Base-by-base conservation (phyloP, 2,329 filamentous ascomycete genomes). In the Metarhizium album region DNA sequence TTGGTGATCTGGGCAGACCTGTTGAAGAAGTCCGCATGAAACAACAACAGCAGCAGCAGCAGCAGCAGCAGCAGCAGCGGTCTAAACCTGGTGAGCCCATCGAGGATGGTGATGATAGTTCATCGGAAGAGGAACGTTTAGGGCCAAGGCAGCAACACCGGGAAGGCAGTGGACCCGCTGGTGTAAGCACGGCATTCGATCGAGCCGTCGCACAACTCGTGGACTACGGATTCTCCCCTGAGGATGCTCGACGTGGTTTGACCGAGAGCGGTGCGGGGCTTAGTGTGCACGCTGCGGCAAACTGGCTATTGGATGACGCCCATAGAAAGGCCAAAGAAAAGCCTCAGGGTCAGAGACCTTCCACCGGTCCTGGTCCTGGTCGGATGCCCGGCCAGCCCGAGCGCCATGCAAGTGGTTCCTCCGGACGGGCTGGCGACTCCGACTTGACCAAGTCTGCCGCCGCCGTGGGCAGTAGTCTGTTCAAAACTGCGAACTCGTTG, bases 401-500 rank as follows among this genome's bases (percentile, higher is more conserved):
- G 35, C 35, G 31, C 47, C 78, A 70, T 52, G 69, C 71, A 52
- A 81, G 31, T 8, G 45, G 29, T 40, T 38, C 24, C 7, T 47
- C 82, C 1, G 78, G 79, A 3, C 74, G 73, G 9, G 69, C 69
- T 42, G 58, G 66, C 7, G 86, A 90, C 2, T 82, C 75, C 49
- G 91, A 96, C 59, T 75, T 95, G 51, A 75, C 87, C 16, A 89
- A 91, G 61, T 78, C 85, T 42, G 91, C 91, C 2, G 82, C 88
- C 5, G 86, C 90, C 33, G 76, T 97, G 62, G 87, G 93, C 1
- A 88, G 73, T 43, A 94, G 79, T 54, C 69, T 98, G 13, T 83
- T 97, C 66, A 98, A 98, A 66, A 93, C 90, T 2, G 93, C 93
- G 2, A 95, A 94, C 58, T 91, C 88, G 1, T 70, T 97, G 1